These are phyloP conservation scores for Kodamaea ohmeri DNA, from an alignment of 1,139 yeast genomes.

Conservation along the genomic window DNA sequence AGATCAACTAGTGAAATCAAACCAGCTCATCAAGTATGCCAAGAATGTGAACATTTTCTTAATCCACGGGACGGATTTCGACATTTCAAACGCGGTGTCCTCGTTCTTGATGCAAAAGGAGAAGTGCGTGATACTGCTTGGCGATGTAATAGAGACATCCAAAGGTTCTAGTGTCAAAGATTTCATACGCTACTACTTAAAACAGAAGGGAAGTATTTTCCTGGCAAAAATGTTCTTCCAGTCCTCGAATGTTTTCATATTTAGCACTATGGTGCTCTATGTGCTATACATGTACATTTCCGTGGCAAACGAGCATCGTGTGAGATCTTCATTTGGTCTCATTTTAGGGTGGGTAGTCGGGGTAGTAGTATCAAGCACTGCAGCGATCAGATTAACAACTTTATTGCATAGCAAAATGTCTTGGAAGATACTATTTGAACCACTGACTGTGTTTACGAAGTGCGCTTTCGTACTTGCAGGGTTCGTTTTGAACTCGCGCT, in stretches of 20 bases:
- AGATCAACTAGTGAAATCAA: slow-evolving; percentile 42
- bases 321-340: slow-evolving; percentile 60
- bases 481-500: slow-evolving; percentile 31
- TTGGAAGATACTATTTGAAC: slow-evolving; percentile 33
- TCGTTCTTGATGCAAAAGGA: slow-evolving; percentile 5
- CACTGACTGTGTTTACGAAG: slow-evolving; percentile 28
- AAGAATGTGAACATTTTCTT: slow-evolving; percentile 37
- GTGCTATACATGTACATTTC: slow-evolving; percentile 38
- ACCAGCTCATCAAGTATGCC: slow-evolving; percentile 52
- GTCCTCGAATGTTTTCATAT: slow-evolving; percentile 13
- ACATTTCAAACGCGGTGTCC: slow-evolving; percentile 7
- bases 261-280: slow-evolving; percentile 14
- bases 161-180: slow-evolving; percentile 18
- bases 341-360: slow-evolving; percentile 60
- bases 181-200: slow-evolving; percentile 23
- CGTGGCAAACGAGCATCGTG: slow-evolving; percentile 50
- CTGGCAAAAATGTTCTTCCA: slow-evolving; percentile 13
- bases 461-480: slow-evolving; percentile 26
- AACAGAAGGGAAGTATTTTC: slow-evolving; percentile 16
- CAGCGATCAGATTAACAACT: slow-evolving; percentile 41
- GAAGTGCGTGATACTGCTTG: slow-evolving; percentile 9
- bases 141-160: slow-evolving; percentile 11
- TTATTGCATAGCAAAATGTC: slow-evolving; percentile 18
- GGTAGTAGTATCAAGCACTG: slow-evolving; percentile 48
- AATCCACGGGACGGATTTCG: slow-evolving; percentile 17